Evolutionary conservation across 441 rosid genomes (phyloP), one percentile per base, ranked within the genome.

Genomic region (Gossypium armourianum): DNA sequence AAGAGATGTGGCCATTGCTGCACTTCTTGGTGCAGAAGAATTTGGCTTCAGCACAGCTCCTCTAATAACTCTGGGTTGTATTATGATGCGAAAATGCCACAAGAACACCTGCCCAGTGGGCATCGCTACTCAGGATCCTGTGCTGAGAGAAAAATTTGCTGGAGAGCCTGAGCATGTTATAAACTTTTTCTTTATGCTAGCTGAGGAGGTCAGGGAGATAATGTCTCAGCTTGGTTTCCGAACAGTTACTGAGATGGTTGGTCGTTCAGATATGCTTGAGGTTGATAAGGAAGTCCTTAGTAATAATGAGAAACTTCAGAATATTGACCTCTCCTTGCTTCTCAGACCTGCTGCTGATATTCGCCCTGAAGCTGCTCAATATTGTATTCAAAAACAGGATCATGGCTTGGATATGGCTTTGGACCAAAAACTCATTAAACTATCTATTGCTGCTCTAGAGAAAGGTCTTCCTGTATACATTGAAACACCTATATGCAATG

Each of bases 1-100:
- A 63, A 88, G 97, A 76, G 99, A 96, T 75, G 98, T 96, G 71
- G 99, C 97, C 66, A 75, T 96, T 52, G 99, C 99, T 13, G 93
- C 99, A 0, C 99, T 96, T 79, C 97, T 96, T 29, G 99, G 99
- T 53, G 99, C 99, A 8, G 99, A 96, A 86, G 99, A 96, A 78
- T 96, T 96, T 80, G 99, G 99, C 68, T 96, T 96, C 75, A 96
- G 99, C 83, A 93, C 98, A 28, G 98, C 99, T 4, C 99, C 99
- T 54, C 96, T 96, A 47, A 96, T 96, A 68, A 91, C 99, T 1
- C 97, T 96, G 3, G 99, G 99, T 53, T 96, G 99, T 82, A 93
- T 96, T 80, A 96, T 96, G 99, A 96, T 96, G 99, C 83, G 97
- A 72, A 96, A 96, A 78, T 96, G 99, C 86, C 99, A 96, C 81